Percentiles rank a stretch among this genome's conserved stretches.
Conservation (phyloP, 441 rosid genomes). For the California macrophylla region DNA sequence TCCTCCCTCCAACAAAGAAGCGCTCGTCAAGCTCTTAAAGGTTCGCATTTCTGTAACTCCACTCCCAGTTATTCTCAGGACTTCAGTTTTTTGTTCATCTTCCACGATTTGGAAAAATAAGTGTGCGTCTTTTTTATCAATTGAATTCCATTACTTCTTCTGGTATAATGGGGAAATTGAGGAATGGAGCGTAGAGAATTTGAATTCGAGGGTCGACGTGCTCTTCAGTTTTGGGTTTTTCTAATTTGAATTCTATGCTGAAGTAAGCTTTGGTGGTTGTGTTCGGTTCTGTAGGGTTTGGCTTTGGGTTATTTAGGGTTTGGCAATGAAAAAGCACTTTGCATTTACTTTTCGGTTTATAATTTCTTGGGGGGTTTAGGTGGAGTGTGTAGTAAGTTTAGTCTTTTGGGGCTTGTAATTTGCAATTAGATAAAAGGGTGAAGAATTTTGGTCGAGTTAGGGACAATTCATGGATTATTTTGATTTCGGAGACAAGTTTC, state of each 20-base stretch:
- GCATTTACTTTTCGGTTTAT: not conserved
- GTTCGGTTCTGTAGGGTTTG: slow-evolving; percentile 14
- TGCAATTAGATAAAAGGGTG: not conserved
- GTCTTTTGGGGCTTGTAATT: not conserved
- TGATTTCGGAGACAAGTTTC: not conserved
- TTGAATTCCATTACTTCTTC: slow-evolving; percentile 6
- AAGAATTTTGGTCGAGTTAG: slow-evolving; percentile 24
- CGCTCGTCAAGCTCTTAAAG: slow-evolving; percentile 78
- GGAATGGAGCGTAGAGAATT: not conserved
- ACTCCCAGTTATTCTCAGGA: not conserved
- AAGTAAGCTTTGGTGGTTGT: not conserved
- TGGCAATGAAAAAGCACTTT: not conserved
- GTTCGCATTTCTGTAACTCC: slow-evolving; percentile 27
- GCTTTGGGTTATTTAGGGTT: not conserved
- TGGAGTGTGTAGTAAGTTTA: slow-evolving; percentile 3
- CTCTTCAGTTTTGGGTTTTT: not conserved
- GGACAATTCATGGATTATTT: slow-evolving; percentile 12
- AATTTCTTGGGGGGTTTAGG: not conserved
- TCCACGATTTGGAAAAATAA: not conserved
- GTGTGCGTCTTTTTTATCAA: not conserved
- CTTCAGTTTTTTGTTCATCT: slow-evolving; percentile 6
- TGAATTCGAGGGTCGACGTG: not conserved
- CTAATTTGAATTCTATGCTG: not conserved
- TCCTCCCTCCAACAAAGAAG: slow-evolving; percentile 68
- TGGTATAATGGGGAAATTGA: slow-evolving; percentile 4